phyloP scores from a whole-genome alignment of 2,329 filamentous ascomycete species.

The Endoconidiophora laricicola region DNA sequence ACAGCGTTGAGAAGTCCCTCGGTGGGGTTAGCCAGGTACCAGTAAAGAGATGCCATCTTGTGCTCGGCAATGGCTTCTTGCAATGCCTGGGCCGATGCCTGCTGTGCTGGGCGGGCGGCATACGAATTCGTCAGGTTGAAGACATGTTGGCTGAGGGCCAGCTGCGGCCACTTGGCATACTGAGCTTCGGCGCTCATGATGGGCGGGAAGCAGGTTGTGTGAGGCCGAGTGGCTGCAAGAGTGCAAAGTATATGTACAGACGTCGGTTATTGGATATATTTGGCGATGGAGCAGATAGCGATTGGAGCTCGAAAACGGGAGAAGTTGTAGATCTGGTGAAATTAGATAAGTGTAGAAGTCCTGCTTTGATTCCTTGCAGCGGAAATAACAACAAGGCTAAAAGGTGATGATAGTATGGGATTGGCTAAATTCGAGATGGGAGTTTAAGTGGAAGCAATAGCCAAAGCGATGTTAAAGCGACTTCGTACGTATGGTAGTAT shows the following conservation, averaged over 20 bases:
- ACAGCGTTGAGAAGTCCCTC: conserved; percentile 67
- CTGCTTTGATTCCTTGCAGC: no score
- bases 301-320: no score
- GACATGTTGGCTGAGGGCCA: conserved; percentile 69
- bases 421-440: not conserved
- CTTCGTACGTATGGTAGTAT: not conserved
- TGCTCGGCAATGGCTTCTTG: conserved; percentile 70
- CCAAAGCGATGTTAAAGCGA: not conserved
- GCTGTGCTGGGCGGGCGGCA: conserved; percentile 47
- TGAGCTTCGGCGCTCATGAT: conserved; percentile 68
- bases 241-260: no score
- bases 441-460: not conserved
- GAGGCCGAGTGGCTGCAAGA: no score
- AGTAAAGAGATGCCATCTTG: conserved; percentile 79
- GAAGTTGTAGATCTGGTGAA: no score
- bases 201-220: conserved; percentile 13
- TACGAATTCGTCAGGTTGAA: conserved; percentile 74
- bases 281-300: not conserved
- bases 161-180: conserved; percentile 70
- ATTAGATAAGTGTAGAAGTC: no score
- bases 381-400: not conserved
- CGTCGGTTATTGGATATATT: not conserved
- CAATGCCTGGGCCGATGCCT: conserved; percentile 53
- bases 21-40: conserved; percentile 64
- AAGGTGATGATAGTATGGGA: not conserved